Evolutionary conservation across 257 asterid genomes (phyloP), one percentile per base, ranked within the genome.

Genomic region (Petrea volubilis): DNA sequence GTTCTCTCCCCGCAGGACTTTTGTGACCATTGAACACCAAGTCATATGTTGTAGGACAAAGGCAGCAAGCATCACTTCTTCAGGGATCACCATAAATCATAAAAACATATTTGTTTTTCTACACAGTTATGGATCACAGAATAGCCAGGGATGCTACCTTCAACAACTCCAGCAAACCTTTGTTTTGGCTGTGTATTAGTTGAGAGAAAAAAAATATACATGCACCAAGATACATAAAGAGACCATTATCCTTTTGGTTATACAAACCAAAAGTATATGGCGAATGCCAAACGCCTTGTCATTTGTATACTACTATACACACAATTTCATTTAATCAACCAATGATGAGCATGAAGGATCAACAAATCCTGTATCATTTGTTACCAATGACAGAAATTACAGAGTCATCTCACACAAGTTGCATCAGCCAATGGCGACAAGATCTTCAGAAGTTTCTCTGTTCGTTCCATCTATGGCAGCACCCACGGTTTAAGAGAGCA

Each of bases 291-390:
- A 64, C 36, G 64, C 70, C 67, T 68, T 38, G 68, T 73, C 74
- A 56, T 68, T 79, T 59, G 74, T 79, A 70, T 70, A 60, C 83
- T 38, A 38, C 43, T 74, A 68, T 68, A 67, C 75, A 69, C 72
- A 75, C 71, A 74, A 68, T 60, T 73, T 72, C 72, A 77, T 47
- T 13, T 15, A 77, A 71, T 72, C 68, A 73, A 74, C 70, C 72
- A 77, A 67, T 34, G 62, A 77, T 53, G 47, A 65, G 74, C 70
- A 28, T 24, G 47, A 73, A 72, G 25, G 73, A 64, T 53, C 59
- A 62, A 50, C 14, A 68, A 64, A 52, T 58, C 66, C 59, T 40
- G 68, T 17, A 40, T 29, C 72, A 40, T 29, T 56, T 21, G 63
- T 71, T 43, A 64, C 76, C 81, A 77, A 53, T 44, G 70, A 55